These are phyloP conservation scores for Arthroderma sp. DNA, from an alignment of 2,329 filamentous ascomycete genomes.

Conservation along the genomic window DNA sequence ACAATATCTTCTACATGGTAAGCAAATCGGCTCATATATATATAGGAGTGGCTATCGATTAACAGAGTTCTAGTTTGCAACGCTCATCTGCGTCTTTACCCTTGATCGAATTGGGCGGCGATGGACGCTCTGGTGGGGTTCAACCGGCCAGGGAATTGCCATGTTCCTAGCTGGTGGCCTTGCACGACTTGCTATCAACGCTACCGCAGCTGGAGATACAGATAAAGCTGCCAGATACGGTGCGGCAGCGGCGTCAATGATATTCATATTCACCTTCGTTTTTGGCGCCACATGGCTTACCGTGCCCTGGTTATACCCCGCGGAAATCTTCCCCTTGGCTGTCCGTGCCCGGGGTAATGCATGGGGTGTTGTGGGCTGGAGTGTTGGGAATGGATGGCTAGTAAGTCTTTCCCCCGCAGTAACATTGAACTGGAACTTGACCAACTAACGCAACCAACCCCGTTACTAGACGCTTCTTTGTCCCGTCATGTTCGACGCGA, in stretches of 20 bases:
- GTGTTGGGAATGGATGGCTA: conserved; percentile 59
- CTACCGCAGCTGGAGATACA: conserved; percentile 33
- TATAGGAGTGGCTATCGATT: not conserved
- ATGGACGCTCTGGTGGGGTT: conserved; percentile 58
- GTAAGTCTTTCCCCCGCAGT: conserved; percentile 15
- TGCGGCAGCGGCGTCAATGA: conserved; percentile 54
- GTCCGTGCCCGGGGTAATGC: conserved; percentile 61
- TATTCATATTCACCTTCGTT: conserved; percentile 52
- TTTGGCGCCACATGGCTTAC: conserved; percentile 54
- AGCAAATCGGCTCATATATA: conserved; percentile 2
- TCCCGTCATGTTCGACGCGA: conserved; percentile 48
- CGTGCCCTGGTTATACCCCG: conserved; percentile 47
- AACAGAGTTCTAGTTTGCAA: conserved; percentile 39
- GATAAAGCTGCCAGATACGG: conserved; percentile 40
- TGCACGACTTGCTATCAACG: conserved; percentile 41
- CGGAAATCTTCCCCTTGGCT: conserved; percentile 55
- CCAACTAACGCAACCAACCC: conserved; percentile 3
- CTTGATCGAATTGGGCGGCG: conserved; percentile 55
- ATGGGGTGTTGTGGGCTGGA: conserved; percentile 64
- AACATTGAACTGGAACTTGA: not conserved
- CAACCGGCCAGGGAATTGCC: conserved; percentile 48
- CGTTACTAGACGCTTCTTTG: conserved; percentile 34
- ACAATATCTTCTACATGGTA: conserved; percentile 45
- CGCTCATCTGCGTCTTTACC: conserved; percentile 56
- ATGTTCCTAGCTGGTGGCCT: conserved; percentile 57